Evolutionary conservation across 768 basidiomycete genomes (phyloP), one percentile per base, ranked within the genome.

Genomic region (Lentinus brumalis): DNA sequence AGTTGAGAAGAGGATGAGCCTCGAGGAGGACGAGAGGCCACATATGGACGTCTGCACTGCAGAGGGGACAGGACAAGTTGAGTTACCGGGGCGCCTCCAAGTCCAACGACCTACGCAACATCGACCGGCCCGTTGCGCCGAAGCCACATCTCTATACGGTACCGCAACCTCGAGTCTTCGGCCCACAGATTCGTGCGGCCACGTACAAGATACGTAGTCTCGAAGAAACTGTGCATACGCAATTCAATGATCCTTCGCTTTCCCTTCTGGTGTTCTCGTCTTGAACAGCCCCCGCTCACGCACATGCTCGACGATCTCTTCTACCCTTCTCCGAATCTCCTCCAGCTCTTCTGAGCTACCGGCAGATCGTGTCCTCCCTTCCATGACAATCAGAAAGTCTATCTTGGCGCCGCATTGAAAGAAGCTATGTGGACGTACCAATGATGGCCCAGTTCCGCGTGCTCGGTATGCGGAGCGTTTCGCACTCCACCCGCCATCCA

Each of bases 371-470:
- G 67, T 61, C 71, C 72, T 74, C 57, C 39, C 54, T 50, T 47
- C 21, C 47, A 56, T 35, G 35, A 29, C 21, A 11, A 44, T 41
- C 49, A 47, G 53, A 52, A 11, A 35, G 35, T 35, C 35, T 35
- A 35, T 35, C 35, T 35, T 35, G 35, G 11, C 35, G 35, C 35
- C 35, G 35, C 35, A 35, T 11, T 6, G 10, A 40, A 7, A 59
- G 63, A n/a, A 39, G 4, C 38, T 30, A n/a, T 40, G 39, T 26
- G 44, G 44, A 35, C 86, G 21, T 56, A 94, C 96, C 95, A 32
- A 96, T 75, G 53, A 97, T 82, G 0, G 89, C 92, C 94, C 95
- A 97, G 69, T 94, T 94, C 60, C 94, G 83, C 42, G 96, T 97
- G 71, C 91, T 94, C 1, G 96, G 96, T 12, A 98, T 96, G 61